phyloP scores from a whole-genome alignment of 169 alveolate genomes.

The Plasmodium ovale region DNA sequence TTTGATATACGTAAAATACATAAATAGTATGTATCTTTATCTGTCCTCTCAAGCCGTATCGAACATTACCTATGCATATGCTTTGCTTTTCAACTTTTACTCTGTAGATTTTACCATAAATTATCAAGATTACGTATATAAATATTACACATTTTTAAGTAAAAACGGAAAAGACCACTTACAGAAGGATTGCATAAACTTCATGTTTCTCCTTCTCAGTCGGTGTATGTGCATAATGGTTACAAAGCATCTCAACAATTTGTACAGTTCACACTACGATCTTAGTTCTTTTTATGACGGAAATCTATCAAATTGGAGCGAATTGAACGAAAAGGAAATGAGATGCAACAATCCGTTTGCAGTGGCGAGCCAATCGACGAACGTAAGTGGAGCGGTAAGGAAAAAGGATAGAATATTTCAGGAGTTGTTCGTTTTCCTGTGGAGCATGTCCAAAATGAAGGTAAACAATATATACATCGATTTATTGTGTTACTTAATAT shows the following conservation, averaged over 20 bases:
- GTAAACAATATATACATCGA: conserved; percentile 68
- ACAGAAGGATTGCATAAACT: conserved; percentile 26
- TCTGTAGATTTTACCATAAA: conserved; percentile 52
- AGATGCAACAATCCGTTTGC: neutral
- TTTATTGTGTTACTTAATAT: conserved; percentile 23
- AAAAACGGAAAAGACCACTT: neutral
- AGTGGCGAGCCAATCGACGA: neutral
- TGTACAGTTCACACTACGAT: conserved; percentile 1
- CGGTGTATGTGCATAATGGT: conserved; percentile 39
- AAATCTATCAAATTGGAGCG: conserved; percentile 23
- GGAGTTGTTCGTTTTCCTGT: conserved; percentile 57
- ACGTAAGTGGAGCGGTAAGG: neutral
- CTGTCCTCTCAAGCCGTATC: conserved; percentile 69
- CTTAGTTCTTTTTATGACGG: conserved; percentile 39
- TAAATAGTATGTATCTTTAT: conserved; percentile 46
- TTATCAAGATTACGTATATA: conserved; percentile 51
- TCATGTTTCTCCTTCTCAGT: conserved; percentile 62
- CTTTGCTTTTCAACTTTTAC: conserved; percentile 43
- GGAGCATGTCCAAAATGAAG: conserved; percentile 67
- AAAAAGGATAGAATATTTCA: conserved; percentile 2
- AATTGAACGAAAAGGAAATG: conserved; percentile 54
- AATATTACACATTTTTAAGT: conserved; percentile 31
- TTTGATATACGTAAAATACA: conserved; percentile 37
- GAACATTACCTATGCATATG: conserved; percentile 35
- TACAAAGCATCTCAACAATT: neutral